Base-by-base conservation (phyloP, 495 filamentous ascomycete genomes). In the Tuber borchii region DNA sequence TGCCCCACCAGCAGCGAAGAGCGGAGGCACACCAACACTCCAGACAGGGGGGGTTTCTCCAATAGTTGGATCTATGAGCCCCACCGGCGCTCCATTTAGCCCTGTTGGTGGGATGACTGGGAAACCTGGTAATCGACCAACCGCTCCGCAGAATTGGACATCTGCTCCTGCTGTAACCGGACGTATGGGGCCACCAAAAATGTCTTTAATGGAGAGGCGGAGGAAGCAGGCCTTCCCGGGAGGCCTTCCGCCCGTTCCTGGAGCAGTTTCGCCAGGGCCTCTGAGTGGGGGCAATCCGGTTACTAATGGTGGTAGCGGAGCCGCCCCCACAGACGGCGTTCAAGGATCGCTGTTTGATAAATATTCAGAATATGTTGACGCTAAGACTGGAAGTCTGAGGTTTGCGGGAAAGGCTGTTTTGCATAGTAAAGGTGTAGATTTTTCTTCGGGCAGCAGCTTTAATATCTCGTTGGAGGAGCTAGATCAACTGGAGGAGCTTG, bases 391-490 rank as follows among this genome's bases (percentile, higher is more conserved):
- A 22, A 96, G 91, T 40, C 85, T 99, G 74, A 95, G 90, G 31
- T 99, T 99, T 84, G 93, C 93, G 77, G 94, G 93, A 76, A 97
- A 97, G 76, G 95, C 95, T 7, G 88, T 93, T 34, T 90, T 99
- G 45, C 93, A 93, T 73, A 90, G 92, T 5, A 90, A 91, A 72
- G 95, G 95, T 37, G 92, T 99, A 72, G 90, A 98, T 79, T 99
- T 99, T 81, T 91, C 93, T 5, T 91, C 90, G 42, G 95, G 95
- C 3, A 91, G 90, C 39, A 93, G 90, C 77, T 98, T 99, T 85
- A 92, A 87, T 82, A 97, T 99, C 76, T 98, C 95, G 12, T 86
- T 99, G 68, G 95, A 98, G 78, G 95, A 99, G 81, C 91, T 99
- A 2, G 95, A 98, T 80, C 95, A 91, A 9, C 83, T 99, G 75